Evolutionary conservation across 805 yeast genomes (phyloP), one percentile per base, ranked within the genome.

Genomic region (Schwanniomyces occidentalis): DNA sequence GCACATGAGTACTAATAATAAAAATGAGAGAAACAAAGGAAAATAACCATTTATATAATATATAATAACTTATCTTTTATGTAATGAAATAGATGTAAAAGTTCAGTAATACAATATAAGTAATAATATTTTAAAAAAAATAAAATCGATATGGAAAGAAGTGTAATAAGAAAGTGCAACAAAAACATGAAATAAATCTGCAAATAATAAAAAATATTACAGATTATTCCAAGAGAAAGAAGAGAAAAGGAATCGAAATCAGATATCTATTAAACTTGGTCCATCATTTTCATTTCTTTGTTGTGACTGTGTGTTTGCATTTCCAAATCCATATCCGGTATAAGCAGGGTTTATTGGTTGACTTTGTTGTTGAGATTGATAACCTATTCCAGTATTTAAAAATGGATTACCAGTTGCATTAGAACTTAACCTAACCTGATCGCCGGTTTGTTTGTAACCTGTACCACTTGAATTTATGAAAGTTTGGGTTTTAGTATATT

Each of bases 251-350:
- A 20, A 20, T 9, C 9, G 9, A 20, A 20, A 24, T 46, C 44
- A 69, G 39, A 69, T 69, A 49, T 69, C 75, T 49, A 69, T 70
- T 56, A 70, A 66, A 44, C 73, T 69, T 6, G 72, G 73, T 20
- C 70, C 72, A 39, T 65, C 71, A 16, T 46, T 40, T 24, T 46
- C 49, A 15, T 48, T 48, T 34, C 54, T 52, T 33, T 55, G 59
- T 42, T 58, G 60, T 22, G 51, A 48, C 16, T 54, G 60, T 19
- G 59, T 62, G 43, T 81, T 58, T 14, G 66, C 87, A 48, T 89
- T 90, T 31, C 97, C 97, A 61, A 90, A 90, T 1, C 98, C 98
- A 54, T 80, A 89, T 2, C 98, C 98, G 2, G 98, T 90, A 52
- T 85, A 82, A 3, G 93, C 80, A 5, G 95, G 90, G 32, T 82